phyloP scores from a whole-genome alignment of 1,284 basidiomycete genomes.

The Sphaerobolus stellatus region DNA sequence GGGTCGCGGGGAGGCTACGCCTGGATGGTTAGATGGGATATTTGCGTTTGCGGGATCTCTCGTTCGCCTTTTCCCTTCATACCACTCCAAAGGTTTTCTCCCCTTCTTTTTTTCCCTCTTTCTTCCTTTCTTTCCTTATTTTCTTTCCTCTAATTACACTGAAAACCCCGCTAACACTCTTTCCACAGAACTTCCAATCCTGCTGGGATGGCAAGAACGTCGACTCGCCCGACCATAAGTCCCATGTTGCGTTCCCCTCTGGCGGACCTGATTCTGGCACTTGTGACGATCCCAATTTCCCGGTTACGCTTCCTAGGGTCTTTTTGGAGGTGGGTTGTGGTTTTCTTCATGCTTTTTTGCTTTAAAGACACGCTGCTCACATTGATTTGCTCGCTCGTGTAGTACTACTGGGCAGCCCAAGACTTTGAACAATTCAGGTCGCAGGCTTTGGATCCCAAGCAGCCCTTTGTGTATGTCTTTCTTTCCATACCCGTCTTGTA shows the following conservation, averaged over 20 bases:
- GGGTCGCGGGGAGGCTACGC: no score
- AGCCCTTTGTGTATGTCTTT: slow-evolving; percentile 28
- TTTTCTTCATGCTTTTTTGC: neutral
- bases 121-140: no score
- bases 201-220: slow-evolving; percentile 44
- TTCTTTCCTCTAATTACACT: no score
- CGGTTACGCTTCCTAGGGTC: slow-evolving; percentile 4
- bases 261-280: slow-evolving; percentile 33
- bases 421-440: slow-evolving; percentile 17
- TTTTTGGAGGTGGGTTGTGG: slow-evolving; percentile 11
- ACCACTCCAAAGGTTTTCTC: no score
- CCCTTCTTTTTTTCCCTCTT: no score
- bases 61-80: no score
- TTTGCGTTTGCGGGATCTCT: no score
- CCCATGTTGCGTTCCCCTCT: slow-evolving; percentile 37
- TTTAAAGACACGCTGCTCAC: no score
- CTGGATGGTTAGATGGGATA: no score
- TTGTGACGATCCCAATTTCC: slow-evolving; percentile 1
- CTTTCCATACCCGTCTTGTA: neutral
- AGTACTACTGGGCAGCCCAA: slow-evolving; percentile 6
- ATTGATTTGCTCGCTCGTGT: no score
- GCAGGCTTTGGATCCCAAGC: slow-evolving; percentile 10
- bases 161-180: neutral
- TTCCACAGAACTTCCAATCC: slow-evolving; percentile 31
- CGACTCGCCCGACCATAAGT: slow-evolving; percentile 42